Evolutionary conservation across 1,139 yeast species (phyloP).

Genomic region (Geotrichum aggregatum): DNA sequence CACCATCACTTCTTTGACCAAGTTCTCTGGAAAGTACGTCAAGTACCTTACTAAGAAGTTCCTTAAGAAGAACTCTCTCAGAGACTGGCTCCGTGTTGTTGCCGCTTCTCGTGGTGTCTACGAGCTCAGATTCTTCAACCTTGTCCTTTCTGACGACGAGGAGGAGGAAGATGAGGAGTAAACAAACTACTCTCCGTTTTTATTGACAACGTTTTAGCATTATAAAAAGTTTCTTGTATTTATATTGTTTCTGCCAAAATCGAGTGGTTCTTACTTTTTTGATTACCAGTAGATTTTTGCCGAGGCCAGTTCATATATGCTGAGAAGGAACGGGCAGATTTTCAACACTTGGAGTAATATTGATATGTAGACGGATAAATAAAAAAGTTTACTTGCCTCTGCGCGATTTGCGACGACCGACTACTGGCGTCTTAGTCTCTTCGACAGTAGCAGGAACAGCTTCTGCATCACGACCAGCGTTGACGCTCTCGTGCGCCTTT

Average conservation of each 20-base stretch:
- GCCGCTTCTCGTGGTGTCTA: constrained; percentile 93
- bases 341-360: neutral
- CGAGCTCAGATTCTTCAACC: constrained; percentile 99
- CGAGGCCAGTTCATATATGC: too few relatives aligned
- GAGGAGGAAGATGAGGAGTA: constrained; percentile 50
- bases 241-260: constrained; percentile 7
- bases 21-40: constrained; percentile 99
- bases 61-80: constrained; percentile 98
- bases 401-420: neutral
- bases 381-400: neutral
- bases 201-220: neutral
- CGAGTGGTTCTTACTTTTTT: neutral
- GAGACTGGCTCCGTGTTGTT: constrained; percentile 99
- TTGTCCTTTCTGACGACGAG: constrained; percentile 95
- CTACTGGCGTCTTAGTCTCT: too few relatives aligned
- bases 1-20: constrained; percentile 84
- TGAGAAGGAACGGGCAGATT: too few relatives aligned
- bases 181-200: neutral
- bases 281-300: too few relatives aligned
- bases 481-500: too few relatives aligned
- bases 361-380: neutral
- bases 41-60: constrained; percentile 99
- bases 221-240: constrained; percentile 9
- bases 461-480: too few relatives aligned
- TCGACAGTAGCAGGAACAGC: too few relatives aligned